Conservation (phyloP, 1,139 yeast species). For the Pichia sp. region DNA sequence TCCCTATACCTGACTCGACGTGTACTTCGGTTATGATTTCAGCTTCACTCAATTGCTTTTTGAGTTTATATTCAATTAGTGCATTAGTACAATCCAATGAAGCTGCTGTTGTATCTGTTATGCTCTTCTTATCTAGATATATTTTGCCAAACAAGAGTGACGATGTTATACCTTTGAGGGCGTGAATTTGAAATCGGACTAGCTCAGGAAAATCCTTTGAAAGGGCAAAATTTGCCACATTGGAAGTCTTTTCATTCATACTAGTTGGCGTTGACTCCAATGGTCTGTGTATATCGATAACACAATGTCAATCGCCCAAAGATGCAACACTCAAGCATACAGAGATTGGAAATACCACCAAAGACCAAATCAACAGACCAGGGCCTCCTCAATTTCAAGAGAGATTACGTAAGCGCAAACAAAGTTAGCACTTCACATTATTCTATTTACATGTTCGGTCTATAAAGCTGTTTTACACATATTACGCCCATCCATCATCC, state of each 20-base stretch:
- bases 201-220: slow-evolving; percentile 71
- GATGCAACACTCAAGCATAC: too few species aligned
- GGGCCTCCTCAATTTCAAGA: too few species aligned
- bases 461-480: neutral
- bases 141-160: slow-evolving; percentile 6
- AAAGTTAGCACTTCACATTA: too few species aligned
- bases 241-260: slow-evolving; percentile 11
- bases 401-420: too few species aligned
- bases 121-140: neutral
- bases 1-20: slow-evolving; percentile 54
- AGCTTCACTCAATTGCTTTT: slow-evolving; percentile 1
- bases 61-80: slow-evolving; percentile 12
- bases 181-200: slow-evolving; percentile 29
- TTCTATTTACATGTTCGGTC: too few species aligned
- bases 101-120: neutral
- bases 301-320: too few species aligned
- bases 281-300: too few species aligned
- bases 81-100: slow-evolving; percentile 3
- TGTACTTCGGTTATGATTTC: slow-evolving; percentile 51
- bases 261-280: neutral
- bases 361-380: too few species aligned
- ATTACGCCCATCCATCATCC: slow-evolving; percentile 14
- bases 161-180: slow-evolving; percentile 14
- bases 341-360: too few species aligned
- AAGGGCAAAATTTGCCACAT: slow-evolving; percentile 51